A percentile compares a stretch with the other conserved stretches of the same genome.
These are phyloP conservation scores for Kandelia obovata DNA, from an alignment of 345 rosid genomes.

Conservation along the genomic window DNA sequence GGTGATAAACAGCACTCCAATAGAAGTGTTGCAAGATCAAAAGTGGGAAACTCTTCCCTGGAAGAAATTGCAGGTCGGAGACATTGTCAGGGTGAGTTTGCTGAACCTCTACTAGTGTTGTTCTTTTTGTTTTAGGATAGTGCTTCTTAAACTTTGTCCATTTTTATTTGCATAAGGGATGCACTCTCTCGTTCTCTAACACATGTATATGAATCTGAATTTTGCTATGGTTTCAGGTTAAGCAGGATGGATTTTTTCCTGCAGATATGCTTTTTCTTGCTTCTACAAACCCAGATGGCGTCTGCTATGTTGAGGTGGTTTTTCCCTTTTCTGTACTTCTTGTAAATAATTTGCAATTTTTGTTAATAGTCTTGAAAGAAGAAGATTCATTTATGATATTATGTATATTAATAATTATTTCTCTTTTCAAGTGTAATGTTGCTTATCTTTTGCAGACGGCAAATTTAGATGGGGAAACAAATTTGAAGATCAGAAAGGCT, in stretches of 20 bases:
- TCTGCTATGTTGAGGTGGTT: conserved; percentile 92
- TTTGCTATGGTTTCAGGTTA: conserved; percentile 58
- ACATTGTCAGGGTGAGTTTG: conserved; percentile 74
- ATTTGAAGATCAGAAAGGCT: conserved; percentile 96
- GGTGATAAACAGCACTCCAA: conserved; percentile 70
- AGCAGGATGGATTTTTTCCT: conserved; percentile 90
- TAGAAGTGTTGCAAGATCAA: conserved; percentile 84
- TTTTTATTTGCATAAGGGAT: too few relatives aligned
- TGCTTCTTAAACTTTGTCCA: too few relatives aligned
- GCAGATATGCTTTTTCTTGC: conserved; percentile 93
- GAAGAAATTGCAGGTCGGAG: conserved; percentile 99
- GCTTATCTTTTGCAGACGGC: conserved; percentile 62
- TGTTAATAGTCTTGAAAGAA: conserved; percentile 5
- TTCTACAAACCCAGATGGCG: conserved; percentile 87
- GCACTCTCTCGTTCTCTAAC: neutral
- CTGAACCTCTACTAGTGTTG: neutral
- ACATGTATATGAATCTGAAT: neutral
- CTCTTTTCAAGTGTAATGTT: conserved; percentile 3
- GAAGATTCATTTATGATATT: neutral
- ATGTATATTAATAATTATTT: neutral
- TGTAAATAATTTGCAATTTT: conserved; percentile 4
- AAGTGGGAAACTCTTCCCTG: conserved; percentile 75
- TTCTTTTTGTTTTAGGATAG: neutral
- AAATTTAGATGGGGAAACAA: conserved; percentile 98
- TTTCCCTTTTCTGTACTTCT: neutral